phyloP scores from a whole-genome alignment of 139 green algal species.

The Astrephomene gubernaculifera region DNA sequence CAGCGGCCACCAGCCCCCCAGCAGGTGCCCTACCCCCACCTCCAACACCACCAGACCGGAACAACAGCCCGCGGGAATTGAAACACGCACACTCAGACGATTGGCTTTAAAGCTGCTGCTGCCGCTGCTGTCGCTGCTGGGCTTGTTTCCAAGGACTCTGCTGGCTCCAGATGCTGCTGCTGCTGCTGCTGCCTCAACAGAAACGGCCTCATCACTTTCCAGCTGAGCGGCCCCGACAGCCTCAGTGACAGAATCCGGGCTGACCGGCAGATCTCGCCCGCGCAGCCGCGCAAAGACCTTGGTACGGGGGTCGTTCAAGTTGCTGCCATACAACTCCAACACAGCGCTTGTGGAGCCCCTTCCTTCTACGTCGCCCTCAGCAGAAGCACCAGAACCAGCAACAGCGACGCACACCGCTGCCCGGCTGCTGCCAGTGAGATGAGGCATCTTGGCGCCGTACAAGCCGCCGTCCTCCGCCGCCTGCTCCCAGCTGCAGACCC shows the following conservation, averaged over 20 bases:
- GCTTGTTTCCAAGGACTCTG: too few relatives aligned
- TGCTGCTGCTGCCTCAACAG: too few relatives aligned
- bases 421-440: background rate
- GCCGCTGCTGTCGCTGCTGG: too few relatives aligned
- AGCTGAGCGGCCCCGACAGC: background rate
- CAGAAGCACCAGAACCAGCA: background rate
- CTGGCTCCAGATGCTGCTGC: too few relatives aligned
- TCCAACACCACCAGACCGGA: conserved; percentile 40
- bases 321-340: conserved; percentile 8
- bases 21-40: conserved; percentile 36
- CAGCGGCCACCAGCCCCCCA: conserved; percentile 42
- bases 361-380: background rate
- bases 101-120: too few relatives aligned
- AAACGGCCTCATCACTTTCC: too few relatives aligned
- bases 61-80: too few relatives aligned
- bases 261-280: conserved; percentile 22
- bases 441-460: conserved; percentile 16
- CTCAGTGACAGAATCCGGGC: background rate
- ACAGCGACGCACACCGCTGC: conserved; percentile 26
- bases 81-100: too few relatives aligned
- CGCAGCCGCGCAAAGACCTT: conserved; percentile 13
- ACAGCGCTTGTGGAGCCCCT: background rate
- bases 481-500: conserved; percentile 25
- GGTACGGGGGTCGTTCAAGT: background rate
- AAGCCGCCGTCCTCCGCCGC: conserved; percentile 31